These are phyloP conservation scores for Ophiostoma himal-ulmi DNA, from an alignment of 2,329 filamentous ascomycete genomes.

Conservation along the genomic window DNA sequence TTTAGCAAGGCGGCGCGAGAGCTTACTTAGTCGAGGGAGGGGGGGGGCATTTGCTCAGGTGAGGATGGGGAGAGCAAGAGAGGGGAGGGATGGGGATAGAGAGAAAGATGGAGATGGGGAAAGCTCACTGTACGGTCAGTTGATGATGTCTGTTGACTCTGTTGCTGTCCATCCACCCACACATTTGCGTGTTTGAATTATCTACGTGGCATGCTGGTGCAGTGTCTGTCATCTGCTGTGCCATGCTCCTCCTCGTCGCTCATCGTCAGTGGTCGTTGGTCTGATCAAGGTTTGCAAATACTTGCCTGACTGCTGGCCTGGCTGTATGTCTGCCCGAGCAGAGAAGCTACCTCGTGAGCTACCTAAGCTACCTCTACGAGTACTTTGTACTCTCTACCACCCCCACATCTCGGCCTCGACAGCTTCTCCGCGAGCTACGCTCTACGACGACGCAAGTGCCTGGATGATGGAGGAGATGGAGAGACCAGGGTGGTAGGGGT, in stretches of 20 bases:
- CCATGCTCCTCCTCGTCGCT: too few species aligned
- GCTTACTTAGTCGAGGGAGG: too few species aligned
- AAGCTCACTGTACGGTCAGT: background rate
- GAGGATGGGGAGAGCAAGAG: background rate
- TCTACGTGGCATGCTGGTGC: background rate
- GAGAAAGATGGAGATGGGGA: background rate
- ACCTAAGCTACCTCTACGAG: too few species aligned
- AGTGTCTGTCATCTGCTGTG: background rate
- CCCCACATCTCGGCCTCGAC: background rate
- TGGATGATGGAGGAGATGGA: background rate
- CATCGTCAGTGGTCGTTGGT: too few species aligned
- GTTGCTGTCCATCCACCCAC: background rate
- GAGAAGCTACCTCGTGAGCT: background rate
- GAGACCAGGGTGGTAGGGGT: background rate
- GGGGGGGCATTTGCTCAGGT: background rate
- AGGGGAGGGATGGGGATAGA: background rate
- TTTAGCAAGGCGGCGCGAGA: background rate
- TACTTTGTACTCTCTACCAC: background rate
- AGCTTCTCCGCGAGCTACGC: slow-evolving; percentile 8
- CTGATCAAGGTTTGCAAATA: too few species aligned
- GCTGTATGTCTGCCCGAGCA: slow-evolving; percentile 1
- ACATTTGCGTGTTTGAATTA: background rate
- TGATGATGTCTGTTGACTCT: background rate
- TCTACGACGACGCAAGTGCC: background rate
- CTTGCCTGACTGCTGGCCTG: slow-evolving; percentile 3